Conservation (phyloP, 192 early-diverging fungal species). For the Backusella circina region DNA sequence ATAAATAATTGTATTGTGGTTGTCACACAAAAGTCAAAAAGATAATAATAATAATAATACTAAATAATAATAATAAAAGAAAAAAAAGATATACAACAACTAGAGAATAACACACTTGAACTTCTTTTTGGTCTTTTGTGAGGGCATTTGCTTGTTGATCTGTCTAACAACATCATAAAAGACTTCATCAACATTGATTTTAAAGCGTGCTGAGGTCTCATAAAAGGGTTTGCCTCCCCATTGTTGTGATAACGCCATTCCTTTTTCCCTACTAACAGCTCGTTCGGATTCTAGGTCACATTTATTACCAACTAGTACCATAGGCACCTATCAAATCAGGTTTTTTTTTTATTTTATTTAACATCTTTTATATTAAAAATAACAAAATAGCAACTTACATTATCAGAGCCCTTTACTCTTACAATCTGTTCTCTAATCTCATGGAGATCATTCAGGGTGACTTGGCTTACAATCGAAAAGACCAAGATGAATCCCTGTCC, state of each 20-base stretch:
- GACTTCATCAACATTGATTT: conserved; percentile 88
- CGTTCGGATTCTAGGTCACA: conserved; percentile 81
- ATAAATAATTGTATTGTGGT: not conserved
- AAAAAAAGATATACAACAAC: not conserved
- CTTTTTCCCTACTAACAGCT: conserved; percentile 63
- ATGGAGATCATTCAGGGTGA: conserved; percentile 76
- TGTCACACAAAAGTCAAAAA: conserved; percentile 3
- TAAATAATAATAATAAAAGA: not conserved
- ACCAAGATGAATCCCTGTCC: conserved; percentile 89
- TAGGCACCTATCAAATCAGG: conserved; percentile 56
- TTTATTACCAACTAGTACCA: conserved; percentile 92
- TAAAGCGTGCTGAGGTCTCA: conserved; percentile 84
- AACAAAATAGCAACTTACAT: conserved; percentile 30
- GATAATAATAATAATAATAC: not conserved
- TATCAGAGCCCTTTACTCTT: conserved; percentile 76
- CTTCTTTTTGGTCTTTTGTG: conserved; percentile 46
- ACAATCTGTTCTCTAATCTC: conserved; percentile 70
- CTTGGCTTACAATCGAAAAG: conserved; percentile 71
- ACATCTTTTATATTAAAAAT: no score
- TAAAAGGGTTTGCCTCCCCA: conserved; percentile 73
- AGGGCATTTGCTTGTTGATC: conserved; percentile 80
- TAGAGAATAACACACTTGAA: conserved; percentile 34
- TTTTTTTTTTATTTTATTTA: not conserved
- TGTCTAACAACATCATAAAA: conserved; percentile 90
- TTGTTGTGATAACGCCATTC: conserved; percentile 56